Conservation (phyloP, 345 rosid genomes). For the rapeseed (Brassica napus) region DNA sequence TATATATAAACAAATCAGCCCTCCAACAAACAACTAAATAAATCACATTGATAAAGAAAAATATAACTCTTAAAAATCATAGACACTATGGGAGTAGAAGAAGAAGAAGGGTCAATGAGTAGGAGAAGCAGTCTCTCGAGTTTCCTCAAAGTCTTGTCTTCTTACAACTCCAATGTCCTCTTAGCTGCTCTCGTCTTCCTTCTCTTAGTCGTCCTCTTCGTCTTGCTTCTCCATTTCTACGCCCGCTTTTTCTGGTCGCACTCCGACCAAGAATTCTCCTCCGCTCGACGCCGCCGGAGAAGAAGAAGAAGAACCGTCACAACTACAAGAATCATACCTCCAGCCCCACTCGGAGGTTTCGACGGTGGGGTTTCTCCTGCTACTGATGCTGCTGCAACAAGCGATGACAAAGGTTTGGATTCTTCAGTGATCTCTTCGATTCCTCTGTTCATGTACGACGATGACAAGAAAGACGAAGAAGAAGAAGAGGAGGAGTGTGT, state of each 20-base stretch:
- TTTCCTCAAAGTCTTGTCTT: conserved; percentile 51
- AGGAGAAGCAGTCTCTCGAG: conserved; percentile 27
- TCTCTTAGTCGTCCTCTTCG: conserved; percentile 72
- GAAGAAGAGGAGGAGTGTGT: conserved; percentile 56
- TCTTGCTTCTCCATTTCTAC: conserved; percentile 78
- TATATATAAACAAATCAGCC: conserved; percentile 9
- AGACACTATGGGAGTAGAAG: background rate
- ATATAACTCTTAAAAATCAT: background rate
- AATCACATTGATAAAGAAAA: background rate
- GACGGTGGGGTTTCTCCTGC: background rate
- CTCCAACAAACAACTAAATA: conserved; percentile 15
- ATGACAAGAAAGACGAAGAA: conserved; percentile 1
- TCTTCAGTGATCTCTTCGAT: conserved; percentile 60
- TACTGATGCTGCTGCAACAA: background rate
- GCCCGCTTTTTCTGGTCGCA: conserved; percentile 68
- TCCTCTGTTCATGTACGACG: conserved; percentile 60
- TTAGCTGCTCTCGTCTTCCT: conserved; percentile 74
- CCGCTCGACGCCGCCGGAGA: conserved; percentile 32
- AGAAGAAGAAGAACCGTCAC: conserved; percentile 40
- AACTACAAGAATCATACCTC: conserved; percentile 41
- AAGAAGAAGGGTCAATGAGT: background rate
- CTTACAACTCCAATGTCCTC: conserved; percentile 66
- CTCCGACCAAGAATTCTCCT: conserved; percentile 42
- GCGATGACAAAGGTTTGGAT: conserved; percentile 54
- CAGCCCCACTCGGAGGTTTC: conserved; percentile 33